Percentiles rank a stretch among this genome's conserved stretches.
phyloP scores from a whole-genome alignment of 1,139 yeast species.

The Meyerozyma elateridarum region DNA sequence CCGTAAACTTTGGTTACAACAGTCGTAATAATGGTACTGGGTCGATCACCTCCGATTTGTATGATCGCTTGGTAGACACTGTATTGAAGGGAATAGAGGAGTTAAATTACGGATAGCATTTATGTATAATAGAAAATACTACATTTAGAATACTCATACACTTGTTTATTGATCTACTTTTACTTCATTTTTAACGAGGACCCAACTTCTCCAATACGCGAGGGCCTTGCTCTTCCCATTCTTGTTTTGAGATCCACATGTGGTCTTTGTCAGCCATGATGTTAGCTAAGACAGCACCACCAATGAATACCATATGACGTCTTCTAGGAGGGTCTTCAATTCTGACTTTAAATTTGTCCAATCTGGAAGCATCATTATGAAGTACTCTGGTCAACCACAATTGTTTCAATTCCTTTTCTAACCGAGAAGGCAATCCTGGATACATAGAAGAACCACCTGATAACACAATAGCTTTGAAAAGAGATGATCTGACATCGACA shows the following conservation, averaged over 20 bases:
- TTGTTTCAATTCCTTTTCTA: slow-evolving; percentile 94
- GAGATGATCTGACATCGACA: slow-evolving; percentile 83
- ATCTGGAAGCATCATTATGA: slow-evolving; percentile 79
- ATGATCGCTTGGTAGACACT: slow-evolving; percentile 38
- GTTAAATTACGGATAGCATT: slow-evolving; percentile 28
- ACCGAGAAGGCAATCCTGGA: slow-evolving; percentile 93
- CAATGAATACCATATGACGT: slow-evolving; percentile 97
- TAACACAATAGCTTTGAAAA: slow-evolving; percentile 86
- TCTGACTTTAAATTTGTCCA: slow-evolving; percentile 89
- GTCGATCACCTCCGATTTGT: slow-evolving; percentile 33
- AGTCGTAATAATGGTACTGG: slow-evolving; percentile 32
- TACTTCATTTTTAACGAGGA: slow-evolving; percentile 54
- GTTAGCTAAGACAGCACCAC: slow-evolving; percentile 97
- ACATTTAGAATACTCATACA: neutral
- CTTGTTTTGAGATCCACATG: slow-evolving; percentile 95
- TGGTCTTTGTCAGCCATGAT: slow-evolving; percentile 98
- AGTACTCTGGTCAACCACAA: slow-evolving; percentile 89
- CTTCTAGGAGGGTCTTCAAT: slow-evolving; percentile 99
- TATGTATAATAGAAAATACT: slow-evolving; percentile 8
- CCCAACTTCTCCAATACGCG: slow-evolving; percentile 83
- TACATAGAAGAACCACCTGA: slow-evolving; percentile 99
- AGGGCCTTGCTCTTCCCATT: slow-evolving; percentile 97
- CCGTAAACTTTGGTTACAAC: slow-evolving; percentile 62
- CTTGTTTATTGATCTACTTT: slow-evolving; percentile 6
- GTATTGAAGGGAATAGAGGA: slow-evolving; percentile 39